phyloP scores from a whole-genome alignment of 2,329 filamentous ascomycete species.

The Calcarisporium arbuscula region DNA sequence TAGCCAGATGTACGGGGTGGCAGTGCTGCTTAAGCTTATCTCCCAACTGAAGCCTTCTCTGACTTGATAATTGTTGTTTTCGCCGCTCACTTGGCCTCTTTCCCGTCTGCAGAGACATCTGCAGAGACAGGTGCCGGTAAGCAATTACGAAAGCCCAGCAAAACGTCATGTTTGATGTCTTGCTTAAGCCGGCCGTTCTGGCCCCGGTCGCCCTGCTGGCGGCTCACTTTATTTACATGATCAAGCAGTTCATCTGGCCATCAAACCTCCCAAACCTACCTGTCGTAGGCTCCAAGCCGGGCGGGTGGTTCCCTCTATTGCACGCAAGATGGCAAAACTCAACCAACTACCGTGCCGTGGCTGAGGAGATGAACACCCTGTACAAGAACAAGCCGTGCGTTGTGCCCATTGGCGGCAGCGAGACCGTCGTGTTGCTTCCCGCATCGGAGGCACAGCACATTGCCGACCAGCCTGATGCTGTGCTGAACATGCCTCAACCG shows the following conservation, averaged over 20 bases:
- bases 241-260: conserved; percentile 2
- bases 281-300: not conserved
- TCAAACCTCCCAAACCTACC: conserved; percentile 4
- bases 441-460: conserved; percentile 3
- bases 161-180: not conserved
- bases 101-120: too few relatives aligned
- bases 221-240: not conserved
- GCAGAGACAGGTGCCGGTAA: too few relatives aligned
- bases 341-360: not conserved
- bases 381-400: conserved; percentile 3
- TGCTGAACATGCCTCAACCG: conserved; percentile 2
- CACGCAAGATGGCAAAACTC: conserved; percentile 5
- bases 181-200: conserved; percentile 3
- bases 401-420: conserved; percentile 1
- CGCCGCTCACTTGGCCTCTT: too few relatives aligned
- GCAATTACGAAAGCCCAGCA: too few relatives aligned
- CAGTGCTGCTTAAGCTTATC: too few relatives aligned
- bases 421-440: conserved; percentile 3
- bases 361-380: conserved; percentile 1
- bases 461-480: conserved; percentile 3
- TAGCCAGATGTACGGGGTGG: too few relatives aligned
- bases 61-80: too few relatives aligned
- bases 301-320: conserved; percentile 4
- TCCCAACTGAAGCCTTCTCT: too few relatives aligned
- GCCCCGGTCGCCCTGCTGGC: not conserved